Evolutionary conservation across 2,329 filamentous ascomycete genomes (phyloP).

Genomic region (Phialophora tarda): DNA sequence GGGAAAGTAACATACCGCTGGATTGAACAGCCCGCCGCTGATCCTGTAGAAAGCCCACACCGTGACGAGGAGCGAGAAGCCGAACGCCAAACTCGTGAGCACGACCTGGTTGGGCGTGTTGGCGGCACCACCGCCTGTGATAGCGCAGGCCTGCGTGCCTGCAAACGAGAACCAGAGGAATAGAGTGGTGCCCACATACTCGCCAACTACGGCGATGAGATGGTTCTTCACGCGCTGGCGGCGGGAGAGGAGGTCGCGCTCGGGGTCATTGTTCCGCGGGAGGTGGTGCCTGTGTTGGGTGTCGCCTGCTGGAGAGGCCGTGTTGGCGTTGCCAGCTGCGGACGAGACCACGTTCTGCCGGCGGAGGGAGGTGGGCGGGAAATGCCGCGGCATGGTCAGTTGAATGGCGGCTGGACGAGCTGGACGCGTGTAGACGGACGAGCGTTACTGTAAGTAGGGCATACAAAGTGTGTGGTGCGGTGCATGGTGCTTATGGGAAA

Average conservation of each 20-base stretch:
- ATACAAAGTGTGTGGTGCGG: neutral
- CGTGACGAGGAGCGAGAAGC: constrained; percentile 56
- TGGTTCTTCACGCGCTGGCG: constrained; percentile 13
- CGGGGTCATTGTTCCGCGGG: constrained; percentile 16
- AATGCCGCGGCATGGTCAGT: constrained; percentile 9
- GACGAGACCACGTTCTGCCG: neutral
- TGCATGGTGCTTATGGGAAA: neutral
- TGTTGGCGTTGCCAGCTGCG: neutral
- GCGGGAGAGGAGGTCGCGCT: constrained; percentile 15
- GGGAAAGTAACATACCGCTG: constrained; percentile 46
- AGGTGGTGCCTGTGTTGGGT: constrained; percentile 9
- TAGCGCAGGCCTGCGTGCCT: constrained; percentile 51
- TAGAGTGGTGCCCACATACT: constrained; percentile 59
- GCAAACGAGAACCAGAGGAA: constrained; percentile 58
- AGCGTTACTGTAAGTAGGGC: neutral
- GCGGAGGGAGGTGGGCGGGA: constrained; percentile 1
- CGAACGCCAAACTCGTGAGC: constrained; percentile 48
- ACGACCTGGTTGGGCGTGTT: constrained; percentile 19
- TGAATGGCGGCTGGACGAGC: neutral
- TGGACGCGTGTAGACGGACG: neutral
- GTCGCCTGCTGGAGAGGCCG: constrained; percentile 9
- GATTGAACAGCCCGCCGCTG: constrained; percentile 59
- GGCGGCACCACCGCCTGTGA: constrained; percentile 16
- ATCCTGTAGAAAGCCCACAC: constrained; percentile 61
- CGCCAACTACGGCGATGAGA: constrained; percentile 53